Evolutionary conservation across 495 filamentous ascomycete species (phyloP).

Genomic region (Podospora anserina): DNA sequence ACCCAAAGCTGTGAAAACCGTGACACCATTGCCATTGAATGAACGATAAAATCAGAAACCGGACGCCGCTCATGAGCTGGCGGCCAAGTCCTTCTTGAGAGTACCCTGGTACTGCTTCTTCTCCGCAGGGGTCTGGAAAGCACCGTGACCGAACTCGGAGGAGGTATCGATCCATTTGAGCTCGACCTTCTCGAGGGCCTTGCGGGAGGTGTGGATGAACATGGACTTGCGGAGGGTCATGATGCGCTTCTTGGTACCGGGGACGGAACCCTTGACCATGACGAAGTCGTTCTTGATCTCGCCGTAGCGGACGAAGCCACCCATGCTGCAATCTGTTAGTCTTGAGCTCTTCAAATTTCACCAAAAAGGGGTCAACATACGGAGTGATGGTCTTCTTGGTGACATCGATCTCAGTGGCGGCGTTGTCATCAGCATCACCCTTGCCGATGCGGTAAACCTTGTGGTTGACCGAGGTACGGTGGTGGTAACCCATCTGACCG

Average conservation of each 20-base stretch:
- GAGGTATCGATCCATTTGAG: conserved; percentile 99
- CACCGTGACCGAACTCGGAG: conserved; percentile 99
- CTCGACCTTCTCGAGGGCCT: conserved; percentile 96
- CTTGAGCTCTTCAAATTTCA: conserved; percentile 1
- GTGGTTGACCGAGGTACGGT: conserved; percentile 99
- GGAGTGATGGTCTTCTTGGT: conserved; percentile 99
- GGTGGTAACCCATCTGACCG: conserved; percentile 99
- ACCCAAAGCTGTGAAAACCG: conserved; percentile 48
- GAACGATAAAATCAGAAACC: conserved; percentile 42
- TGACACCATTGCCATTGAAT: conserved; percentile 55
- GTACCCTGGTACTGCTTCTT: conserved; percentile 93
- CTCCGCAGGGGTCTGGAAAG: conserved; percentile 96
- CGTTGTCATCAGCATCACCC: conserved; percentile 81
- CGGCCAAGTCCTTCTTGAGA: conserved; percentile 94
- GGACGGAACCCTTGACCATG: conserved; percentile 94
- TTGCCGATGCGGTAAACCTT: conserved; percentile 99
- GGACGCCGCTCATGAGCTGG: conserved; percentile 57
- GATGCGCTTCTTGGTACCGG: conserved; percentile 99
- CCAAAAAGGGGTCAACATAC: conserved; percentile 58
- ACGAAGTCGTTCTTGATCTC: conserved; percentile 99
- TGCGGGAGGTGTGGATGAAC: conserved; percentile 93
- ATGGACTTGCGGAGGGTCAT: conserved; percentile 99
- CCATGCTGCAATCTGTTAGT: conserved; percentile 61
- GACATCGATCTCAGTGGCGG: conserved; percentile 90
- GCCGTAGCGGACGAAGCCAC: conserved; percentile 99